Conservation (phyloP, 2,329 filamentous ascomycete species). For the Nothopassalora personata region DNA sequence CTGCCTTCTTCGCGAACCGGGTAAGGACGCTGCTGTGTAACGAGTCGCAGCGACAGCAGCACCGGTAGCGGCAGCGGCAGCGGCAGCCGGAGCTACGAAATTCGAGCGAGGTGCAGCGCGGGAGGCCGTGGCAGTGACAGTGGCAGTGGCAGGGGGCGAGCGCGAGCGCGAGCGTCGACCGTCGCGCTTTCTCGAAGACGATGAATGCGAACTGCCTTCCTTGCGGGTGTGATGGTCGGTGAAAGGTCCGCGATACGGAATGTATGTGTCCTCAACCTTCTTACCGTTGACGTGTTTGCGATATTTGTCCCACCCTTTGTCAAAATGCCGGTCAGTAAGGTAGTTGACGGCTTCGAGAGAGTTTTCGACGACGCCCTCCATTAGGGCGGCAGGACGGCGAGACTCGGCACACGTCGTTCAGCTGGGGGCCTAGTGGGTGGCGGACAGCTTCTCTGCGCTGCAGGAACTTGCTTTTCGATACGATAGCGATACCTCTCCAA, state of each 20-base stretch:
- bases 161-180: background rate
- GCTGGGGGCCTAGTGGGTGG: background rate
- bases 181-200: slow-evolving; percentile 6
- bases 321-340: slow-evolving; percentile 25
- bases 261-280: slow-evolving; percentile 14
- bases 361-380: slow-evolving; percentile 26
- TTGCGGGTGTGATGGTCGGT: background rate
- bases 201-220: slow-evolving; percentile 4
- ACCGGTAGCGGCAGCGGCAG: slow-evolving; percentile 4
- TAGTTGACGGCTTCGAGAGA: slow-evolving; percentile 23
- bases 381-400: background rate
- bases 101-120: slow-evolving; percentile 2
- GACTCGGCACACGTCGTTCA: background rate
- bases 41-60: slow-evolving; percentile 1
- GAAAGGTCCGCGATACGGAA: slow-evolving; percentile 3
- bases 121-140: slow-evolving; percentile 4
- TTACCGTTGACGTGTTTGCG: slow-evolving; percentile 17
- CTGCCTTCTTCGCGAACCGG: slow-evolving; percentile 17
- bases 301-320: slow-evolving; percentile 24
- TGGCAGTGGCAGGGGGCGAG: too few relatives aligned
- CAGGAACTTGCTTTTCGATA: too few relatives aligned
- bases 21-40: slow-evolving; percentile 2
- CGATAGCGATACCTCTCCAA: too few relatives aligned
- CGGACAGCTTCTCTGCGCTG: background rate
- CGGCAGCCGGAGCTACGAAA: background rate